Evolutionary conservation across 208 protist genomes (phyloP).

Genomic region (Wallacemonas sp.): DNA sequence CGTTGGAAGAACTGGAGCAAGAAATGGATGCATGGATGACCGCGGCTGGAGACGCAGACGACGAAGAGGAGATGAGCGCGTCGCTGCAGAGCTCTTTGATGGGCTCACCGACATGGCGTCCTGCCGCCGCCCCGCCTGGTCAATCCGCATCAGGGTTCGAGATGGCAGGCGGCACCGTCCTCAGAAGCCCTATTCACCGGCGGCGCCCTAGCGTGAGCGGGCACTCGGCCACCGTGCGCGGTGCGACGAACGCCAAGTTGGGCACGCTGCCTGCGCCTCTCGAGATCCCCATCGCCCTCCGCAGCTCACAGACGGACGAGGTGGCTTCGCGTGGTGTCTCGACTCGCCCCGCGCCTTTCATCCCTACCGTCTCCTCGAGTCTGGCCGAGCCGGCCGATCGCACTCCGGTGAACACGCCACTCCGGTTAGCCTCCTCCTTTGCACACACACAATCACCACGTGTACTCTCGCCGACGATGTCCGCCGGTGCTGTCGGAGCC

Average conservation of each 20-base stretch:
- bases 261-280: no score
- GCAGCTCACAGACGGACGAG: not conserved
- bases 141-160: not conserved
- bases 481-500: no score
- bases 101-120: not conserved
- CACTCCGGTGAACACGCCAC: not conserved
- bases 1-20: conserved; percentile 32
- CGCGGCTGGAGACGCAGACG: not conserved
- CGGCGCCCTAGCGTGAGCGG: not conserved
- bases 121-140: no score
- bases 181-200: not conserved
- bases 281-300: no score
- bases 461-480: not conserved
- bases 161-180: not conserved
- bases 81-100: conserved; percentile 12
- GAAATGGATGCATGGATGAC: conserved; percentile 20
- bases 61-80: not conserved
- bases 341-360: not conserved
- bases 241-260: no score
- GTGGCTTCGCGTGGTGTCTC: no score
- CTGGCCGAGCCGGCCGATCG: not conserved
- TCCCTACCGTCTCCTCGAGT: not conserved
- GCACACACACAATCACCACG: not conserved
- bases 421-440: not conserved
- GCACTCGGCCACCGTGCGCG: no score